phyloP scores from a whole-genome alignment of 2,329 filamentous ascomycete genomes.

The Colletotrichum liriopes region DNA sequence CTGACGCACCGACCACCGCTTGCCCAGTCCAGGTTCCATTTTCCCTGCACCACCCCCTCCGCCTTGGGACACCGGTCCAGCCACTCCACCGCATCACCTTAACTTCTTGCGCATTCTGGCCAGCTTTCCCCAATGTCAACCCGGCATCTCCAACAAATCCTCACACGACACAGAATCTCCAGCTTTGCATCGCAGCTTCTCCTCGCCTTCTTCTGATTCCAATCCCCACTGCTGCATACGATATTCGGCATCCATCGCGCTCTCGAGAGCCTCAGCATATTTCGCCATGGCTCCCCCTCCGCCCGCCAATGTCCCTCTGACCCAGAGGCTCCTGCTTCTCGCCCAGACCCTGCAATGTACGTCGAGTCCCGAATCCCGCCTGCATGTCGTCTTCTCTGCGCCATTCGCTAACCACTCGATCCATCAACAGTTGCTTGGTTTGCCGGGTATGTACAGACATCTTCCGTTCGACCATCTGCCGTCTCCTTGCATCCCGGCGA shows the following conservation, averaged over 20 bases:
- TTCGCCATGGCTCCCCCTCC: constrained; percentile 74
- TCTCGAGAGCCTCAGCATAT: constrained; percentile 6
- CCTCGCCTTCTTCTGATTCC: background rate
- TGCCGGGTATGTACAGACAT: constrained; percentile 75
- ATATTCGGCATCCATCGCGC: constrained; percentile 10
- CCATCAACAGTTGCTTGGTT: constrained; percentile 80
- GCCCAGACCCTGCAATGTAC: constrained; percentile 94
- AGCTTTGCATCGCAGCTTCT: constrained; percentile 8
- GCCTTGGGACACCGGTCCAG: constrained; percentile 28
- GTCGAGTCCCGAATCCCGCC: constrained; percentile 52
- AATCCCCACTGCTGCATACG: constrained; percentile 4
- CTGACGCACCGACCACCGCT: constrained; percentile 42
- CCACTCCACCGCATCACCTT: constrained; percentile 39
- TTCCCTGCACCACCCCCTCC: constrained; percentile 31
- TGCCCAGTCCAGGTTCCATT: constrained; percentile 39
- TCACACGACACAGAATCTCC: constrained; percentile 29
- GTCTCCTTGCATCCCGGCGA: constrained; percentile 35
- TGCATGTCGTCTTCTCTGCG: constrained; percentile 43
- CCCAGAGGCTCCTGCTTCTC: constrained; percentile 82
- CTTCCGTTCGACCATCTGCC: constrained; percentile 35
- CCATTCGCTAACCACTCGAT: constrained; percentile 54
- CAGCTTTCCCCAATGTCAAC: constrained; percentile 37
- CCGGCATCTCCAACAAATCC: constrained; percentile 27
- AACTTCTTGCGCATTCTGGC: constrained; percentile 43
- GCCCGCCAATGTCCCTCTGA: constrained; percentile 77